Evolutionary conservation across 805 yeast genomes (phyloP), one percentile per base, ranked within the genome.

Genomic region (Vanderwaltozyma polyspora): DNA sequence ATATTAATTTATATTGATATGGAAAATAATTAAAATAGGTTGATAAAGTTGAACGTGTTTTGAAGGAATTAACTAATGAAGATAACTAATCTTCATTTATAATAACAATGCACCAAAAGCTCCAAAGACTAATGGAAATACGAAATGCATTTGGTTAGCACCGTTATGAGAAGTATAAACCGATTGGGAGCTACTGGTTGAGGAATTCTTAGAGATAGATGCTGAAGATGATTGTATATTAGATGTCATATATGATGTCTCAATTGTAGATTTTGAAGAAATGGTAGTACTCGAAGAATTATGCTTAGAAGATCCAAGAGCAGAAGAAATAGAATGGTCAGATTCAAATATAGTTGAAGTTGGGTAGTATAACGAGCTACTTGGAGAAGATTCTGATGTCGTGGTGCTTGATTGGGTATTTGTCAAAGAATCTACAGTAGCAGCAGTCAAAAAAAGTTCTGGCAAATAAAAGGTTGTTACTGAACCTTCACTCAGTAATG

Each of bases 391-490:
- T 8, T 10, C 10, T 8, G 10, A 7, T 21, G 23, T 21, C 23
- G 23, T 21, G 23, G 10, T 21, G 10, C 23, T 21, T 21, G 10
- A 8, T 21, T 7, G 10, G 23, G 7, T 21, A 21, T 7, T 21
- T 21, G 7, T 10, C n/a, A n/a, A n/a, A n/a, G n/a, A n/a, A 21
- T 7, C 10, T 21, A 10, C 15, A 17, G 19, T 8, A 16, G 19
- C 14, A 17, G 15, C n/a, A 6, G 19, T n/a, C 18, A 15, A 39
- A 35, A 53, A 53, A 35, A 55, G 38, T 19, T 44, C 41, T 24
- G 59, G 61, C 9, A 51, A 28, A 29, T 44, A 48, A 17, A 51
- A 29, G 3, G 57, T 48, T 6, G 57, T 33, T 15, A 34, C 37
- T 6, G 39, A 31, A 9, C 48, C 54, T 3, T 40, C 35, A 6